These are phyloP conservation scores for Zoysia japonica DNA, from an alignment of 176 grass and related monocot genomes.

Conservation along the genomic window DNA sequence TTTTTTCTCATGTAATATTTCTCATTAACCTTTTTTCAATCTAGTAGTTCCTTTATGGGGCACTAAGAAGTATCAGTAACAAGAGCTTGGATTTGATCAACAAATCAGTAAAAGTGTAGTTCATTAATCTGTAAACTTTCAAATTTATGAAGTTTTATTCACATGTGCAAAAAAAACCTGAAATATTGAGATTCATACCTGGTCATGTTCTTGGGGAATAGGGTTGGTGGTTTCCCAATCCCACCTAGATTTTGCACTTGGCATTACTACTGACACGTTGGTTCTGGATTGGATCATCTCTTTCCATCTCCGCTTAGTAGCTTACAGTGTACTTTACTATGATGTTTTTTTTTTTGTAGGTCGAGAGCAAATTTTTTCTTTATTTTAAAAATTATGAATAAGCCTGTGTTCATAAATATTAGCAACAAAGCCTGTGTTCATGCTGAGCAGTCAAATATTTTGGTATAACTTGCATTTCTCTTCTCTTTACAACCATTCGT, in stretches of 20 bases:
- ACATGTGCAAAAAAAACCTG: not conserved
- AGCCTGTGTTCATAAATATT: too few species aligned
- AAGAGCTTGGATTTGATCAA: slow-evolving; percentile 1
- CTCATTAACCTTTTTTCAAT: slow-evolving; percentile 25
- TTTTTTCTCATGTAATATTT: not conserved
- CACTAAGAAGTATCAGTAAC: slow-evolving; percentile 15
- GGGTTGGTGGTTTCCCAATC: too few species aligned
- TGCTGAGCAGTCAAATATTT: too few species aligned
- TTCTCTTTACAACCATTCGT: too few species aligned
- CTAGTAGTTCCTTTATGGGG: slow-evolving; percentile 46
- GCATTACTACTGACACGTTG: not conserved
- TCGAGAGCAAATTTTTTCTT: too few species aligned
- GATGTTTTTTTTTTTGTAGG: too few species aligned
- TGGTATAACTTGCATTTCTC: too few species aligned
- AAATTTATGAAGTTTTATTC: not conserved
- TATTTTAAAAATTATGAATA: too few species aligned
- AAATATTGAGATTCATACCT: slow-evolving; percentile 1
- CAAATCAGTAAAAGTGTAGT: slow-evolving; percentile 24
- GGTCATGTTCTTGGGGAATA: not conserved
- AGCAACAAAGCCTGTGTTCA: too few species aligned
- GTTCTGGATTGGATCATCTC: too few species aligned
- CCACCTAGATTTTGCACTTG: not conserved
- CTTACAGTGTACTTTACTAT: too few species aligned
- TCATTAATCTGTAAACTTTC: not conserved
- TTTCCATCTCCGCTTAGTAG: too few species aligned